Percentiles rank a stretch among this genome's conserved stretches.
These are phyloP conservation scores for Thuidium tamariscinum DNA, from an alignment of 225 moss, liverwort and hornwort species.

Conservation along the genomic window DNA sequence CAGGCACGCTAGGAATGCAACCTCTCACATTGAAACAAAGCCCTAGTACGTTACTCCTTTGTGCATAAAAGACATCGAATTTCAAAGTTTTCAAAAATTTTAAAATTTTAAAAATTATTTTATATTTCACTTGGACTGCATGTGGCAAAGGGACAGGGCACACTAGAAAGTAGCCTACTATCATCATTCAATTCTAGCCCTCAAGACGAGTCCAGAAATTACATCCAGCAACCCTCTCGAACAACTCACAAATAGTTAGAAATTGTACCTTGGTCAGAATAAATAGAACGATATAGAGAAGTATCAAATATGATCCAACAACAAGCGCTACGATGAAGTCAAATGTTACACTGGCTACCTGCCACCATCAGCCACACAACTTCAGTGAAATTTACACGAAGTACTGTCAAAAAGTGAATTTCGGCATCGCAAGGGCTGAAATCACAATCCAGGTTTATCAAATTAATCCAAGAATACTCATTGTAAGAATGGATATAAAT, in stretches of 20 bases:
- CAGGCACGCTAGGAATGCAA: no score
- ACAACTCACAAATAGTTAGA: not conserved
- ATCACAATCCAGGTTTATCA: not conserved
- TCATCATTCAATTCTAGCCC: not conserved
- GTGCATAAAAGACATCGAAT: no score
- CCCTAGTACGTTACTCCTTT: no score
- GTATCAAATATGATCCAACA: constrained; percentile 68
- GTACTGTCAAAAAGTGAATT: not conserved
- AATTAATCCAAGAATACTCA: not conserved
- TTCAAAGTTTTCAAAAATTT: no score
- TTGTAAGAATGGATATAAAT: not conserved
- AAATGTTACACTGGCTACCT: constrained; percentile 99
- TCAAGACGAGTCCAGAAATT: not conserved
- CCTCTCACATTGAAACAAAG: no score
- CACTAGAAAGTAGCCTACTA: not conserved
- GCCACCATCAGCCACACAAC: constrained; percentile 15
- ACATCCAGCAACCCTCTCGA: not conserved
- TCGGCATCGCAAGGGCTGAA: not conserved
- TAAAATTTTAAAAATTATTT: no score
- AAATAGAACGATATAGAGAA: constrained; percentile 73
- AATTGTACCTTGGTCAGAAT: constrained; percentile 79
- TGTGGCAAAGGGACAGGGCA: no score
- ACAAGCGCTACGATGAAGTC: constrained; percentile 79
- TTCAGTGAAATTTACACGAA: not conserved
- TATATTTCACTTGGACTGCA: no score